Conservation (phyloP, 1,284 basidiomycete genomes). For the Sanghuangporus sanghuang region DNA sequence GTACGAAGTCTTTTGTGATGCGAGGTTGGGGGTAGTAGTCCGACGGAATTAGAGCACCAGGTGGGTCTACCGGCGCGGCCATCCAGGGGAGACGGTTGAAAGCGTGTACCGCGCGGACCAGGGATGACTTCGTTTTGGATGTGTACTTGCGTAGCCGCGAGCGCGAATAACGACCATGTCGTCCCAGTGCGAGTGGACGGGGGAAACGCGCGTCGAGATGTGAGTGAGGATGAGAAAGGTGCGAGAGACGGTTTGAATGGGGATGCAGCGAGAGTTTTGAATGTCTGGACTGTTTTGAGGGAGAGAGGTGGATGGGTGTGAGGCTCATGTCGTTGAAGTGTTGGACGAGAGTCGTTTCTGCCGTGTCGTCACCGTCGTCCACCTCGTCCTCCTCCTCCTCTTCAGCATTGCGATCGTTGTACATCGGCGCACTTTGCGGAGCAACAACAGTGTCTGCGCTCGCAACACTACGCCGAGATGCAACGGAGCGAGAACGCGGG, state of each 20-base stretch:
- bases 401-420: neutral
- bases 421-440: neutral
- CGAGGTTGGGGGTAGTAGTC: neutral
- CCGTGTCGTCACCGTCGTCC: neutral
- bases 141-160: neutral
- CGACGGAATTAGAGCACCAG: neutral
- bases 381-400: neutral
- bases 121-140: neutral
- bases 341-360: conserved; percentile 6
- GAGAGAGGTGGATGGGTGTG: neutral
- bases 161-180: neutral
- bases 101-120: neutral
- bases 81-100: conserved; percentile 13
- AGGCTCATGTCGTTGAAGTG: neutral
- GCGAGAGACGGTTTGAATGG: neutral
- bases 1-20: conserved; percentile 5
- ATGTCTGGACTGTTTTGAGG: neutral
- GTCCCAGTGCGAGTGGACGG: neutral
- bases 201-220: neutral
- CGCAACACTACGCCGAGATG: neutral
- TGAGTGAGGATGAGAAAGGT: neutral
- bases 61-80: neutral
- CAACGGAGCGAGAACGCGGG: neutral
- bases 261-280: neutral
- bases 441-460: neutral